Evolutionary conservation across 306 rosid genomes (phyloP).

Genomic region (Arachis stenosperma): DNA sequence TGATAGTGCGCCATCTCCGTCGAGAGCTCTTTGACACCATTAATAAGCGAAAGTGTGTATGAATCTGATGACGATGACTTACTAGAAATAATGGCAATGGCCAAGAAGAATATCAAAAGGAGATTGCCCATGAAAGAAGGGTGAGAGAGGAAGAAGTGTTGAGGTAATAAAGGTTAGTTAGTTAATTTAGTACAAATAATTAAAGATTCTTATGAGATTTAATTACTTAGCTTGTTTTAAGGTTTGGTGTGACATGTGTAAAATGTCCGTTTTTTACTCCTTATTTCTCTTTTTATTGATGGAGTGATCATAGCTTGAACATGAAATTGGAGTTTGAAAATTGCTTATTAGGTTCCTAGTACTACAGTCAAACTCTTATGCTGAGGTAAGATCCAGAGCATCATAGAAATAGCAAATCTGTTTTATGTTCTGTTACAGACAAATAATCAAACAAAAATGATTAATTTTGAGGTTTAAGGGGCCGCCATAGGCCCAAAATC

Average conservation of each 20-base stretch:
- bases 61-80: conserved; percentile 15
- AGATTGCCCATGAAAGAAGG: conserved; percentile 32
- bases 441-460: no score
- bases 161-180: neutral
- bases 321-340: conserved; percentile 1
- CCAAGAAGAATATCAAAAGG: conserved; percentile 10
- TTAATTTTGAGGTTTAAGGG: no score
- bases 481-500: no score
- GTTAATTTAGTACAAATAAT: neutral
- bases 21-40: neutral
- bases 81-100: neutral
- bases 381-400: conserved; percentile 13
- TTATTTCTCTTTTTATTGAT: neutral
- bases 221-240: neutral
- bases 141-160: neutral
- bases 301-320: neutral
- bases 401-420: conserved; percentile 31
- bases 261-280: conserved; percentile 19
- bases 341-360: conserved; percentile 3
- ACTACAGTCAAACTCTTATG: conserved; percentile 6
- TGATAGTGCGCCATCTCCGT: neutral
- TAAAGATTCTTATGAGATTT: neutral
- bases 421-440: conserved; percentile 15
- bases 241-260: conserved; percentile 30
- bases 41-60: neutral